phyloP scores from a whole-genome alignment of 176 grass and related monocot genomes.

The Avena sativa region DNA sequence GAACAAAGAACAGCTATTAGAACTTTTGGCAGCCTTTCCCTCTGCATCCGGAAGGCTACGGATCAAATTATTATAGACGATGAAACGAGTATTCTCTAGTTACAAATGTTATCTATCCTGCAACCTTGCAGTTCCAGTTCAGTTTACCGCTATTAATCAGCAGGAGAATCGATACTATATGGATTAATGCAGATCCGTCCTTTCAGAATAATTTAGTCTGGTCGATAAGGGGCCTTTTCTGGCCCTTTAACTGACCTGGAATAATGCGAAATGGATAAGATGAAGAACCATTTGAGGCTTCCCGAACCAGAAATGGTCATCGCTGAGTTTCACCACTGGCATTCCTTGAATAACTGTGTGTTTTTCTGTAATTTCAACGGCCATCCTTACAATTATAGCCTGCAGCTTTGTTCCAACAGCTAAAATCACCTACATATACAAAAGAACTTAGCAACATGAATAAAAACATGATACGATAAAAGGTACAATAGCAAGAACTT shows the following conservation, averaged over 20 bases:
- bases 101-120: background rate
- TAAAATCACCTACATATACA: slow-evolving; percentile 71
- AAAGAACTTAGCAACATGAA: background rate
- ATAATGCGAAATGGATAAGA: slow-evolving; percentile 84
- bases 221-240: background rate
- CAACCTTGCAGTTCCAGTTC: slow-evolving; percentile 9
- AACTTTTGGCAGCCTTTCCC: background rate
- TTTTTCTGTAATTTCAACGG: slow-evolving; percentile 77
- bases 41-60: background rate
- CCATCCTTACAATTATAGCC: slow-evolving; percentile 89
- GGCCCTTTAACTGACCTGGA: slow-evolving; percentile 58
- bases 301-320: slow-evolving; percentile 90
- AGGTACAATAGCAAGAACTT: slow-evolving; percentile 42
- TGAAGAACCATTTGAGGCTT: slow-evolving; percentile 72
- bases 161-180: background rate
- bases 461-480: background rate
- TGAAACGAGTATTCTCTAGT: slow-evolving; percentile 21
- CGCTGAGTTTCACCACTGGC: slow-evolving; percentile 77
- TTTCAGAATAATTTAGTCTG: slow-evolving; percentile 28
- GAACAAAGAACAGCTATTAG: slow-evolving; percentile 30
- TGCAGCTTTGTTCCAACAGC: slow-evolving; percentile 87
- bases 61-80: background rate
- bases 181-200: background rate
- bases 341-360: slow-evolving; percentile 92
- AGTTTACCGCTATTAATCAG: background rate